phyloP scores from a whole-genome alignment of 179 eudicot species.

The Patellifolia procumbens region DNA sequence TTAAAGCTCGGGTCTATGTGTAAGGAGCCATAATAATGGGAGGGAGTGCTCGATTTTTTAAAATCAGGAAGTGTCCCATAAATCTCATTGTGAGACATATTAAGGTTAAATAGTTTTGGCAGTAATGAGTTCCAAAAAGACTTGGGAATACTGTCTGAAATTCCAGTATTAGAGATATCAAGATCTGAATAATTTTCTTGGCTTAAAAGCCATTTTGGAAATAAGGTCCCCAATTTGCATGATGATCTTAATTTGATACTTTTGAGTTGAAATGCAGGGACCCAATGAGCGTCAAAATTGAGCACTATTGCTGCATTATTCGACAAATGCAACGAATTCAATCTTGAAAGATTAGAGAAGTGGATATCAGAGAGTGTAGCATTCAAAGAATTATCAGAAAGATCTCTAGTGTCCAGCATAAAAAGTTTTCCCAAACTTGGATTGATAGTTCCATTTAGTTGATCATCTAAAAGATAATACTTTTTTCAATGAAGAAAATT shows the following conservation, averaged over 20 bases:
- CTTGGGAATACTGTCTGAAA: conserved; percentile 30
- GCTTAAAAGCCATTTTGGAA: conserved; percentile 37
- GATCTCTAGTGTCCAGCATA: not conserved
- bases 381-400: not conserved
- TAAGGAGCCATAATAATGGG: not conserved
- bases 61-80: conserved; percentile 26
- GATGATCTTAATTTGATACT: not conserved
- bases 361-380: conserved; percentile 5
- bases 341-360: conserved; percentile 23
- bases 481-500: conserved; percentile 8
- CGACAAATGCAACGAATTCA: not conserved
- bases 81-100: conserved; percentile 40
- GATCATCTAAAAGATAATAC: conserved; percentile 15
- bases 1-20: not conserved
- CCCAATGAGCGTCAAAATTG: conserved; percentile 22
- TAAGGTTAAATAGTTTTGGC: not conserved
- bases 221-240: conserved; percentile 36
- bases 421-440: conserved; percentile 5
- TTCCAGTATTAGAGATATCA: conserved; percentile 33
- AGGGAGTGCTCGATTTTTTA: not conserved
- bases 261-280: conserved; percentile 33
- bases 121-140: conserved; percentile 35
- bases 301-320: conserved; percentile 17
- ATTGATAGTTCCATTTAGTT: not conserved
- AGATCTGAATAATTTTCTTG: not conserved